A percentile compares a stretch with the other conserved stretches of the same genome.
These are phyloP conservation scores for Scutellaria galericulata DNA, from an alignment of 257 asterid species.

Conservation along the genomic window DNA sequence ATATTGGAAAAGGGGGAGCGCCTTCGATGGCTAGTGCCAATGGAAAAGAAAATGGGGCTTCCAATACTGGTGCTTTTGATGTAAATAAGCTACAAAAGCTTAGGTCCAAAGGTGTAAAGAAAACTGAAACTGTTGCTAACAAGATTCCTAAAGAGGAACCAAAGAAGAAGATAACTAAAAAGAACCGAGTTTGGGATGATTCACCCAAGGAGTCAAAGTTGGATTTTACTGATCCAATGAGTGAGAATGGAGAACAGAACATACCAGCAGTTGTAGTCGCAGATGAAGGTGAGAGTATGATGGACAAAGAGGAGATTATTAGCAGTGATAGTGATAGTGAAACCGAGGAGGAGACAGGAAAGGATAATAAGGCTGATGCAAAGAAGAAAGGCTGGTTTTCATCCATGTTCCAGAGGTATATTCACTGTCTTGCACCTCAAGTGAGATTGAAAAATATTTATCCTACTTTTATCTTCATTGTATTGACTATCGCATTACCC, in stretches of 20 bases:
- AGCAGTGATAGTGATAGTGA: slow-evolving; percentile 86
- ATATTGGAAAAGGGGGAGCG: slow-evolving; percentile 47
- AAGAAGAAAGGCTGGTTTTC: slow-evolving; percentile 96
- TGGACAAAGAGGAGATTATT: slow-evolving; percentile 89
- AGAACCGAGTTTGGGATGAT: slow-evolving; percentile 89
- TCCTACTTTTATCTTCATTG: neutral
- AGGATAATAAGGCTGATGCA: slow-evolving; percentile 53
- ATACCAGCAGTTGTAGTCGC: slow-evolving; percentile 60
- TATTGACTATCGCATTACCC: neutral
- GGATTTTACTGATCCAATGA: slow-evolving; percentile 81
- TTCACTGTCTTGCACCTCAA: slow-evolving; percentile 7
- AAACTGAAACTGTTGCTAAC: slow-evolving; percentile 53
- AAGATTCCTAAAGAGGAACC: slow-evolving; percentile 77
- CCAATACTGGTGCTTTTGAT: slow-evolving; percentile 79
- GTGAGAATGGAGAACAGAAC: slow-evolving; percentile 74
- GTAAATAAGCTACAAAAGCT: slow-evolving; percentile 84
- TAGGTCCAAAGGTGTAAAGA: slow-evolving; percentile 75
- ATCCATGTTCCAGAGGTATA: slow-evolving; percentile 88
- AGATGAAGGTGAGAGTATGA: slow-evolving; percentile 88
- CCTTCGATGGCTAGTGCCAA: slow-evolving; percentile 43
- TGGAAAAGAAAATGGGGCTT: slow-evolving; percentile 69
- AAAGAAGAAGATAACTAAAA: slow-evolving; percentile 67
- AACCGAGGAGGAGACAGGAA: slow-evolving; percentile 54
- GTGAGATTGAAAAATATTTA: neutral
- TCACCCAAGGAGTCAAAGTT: slow-evolving; percentile 64